Base-by-base conservation (phyloP, 108 stramenopile genomes). In the Fistulifera pelliculosa region DNA sequence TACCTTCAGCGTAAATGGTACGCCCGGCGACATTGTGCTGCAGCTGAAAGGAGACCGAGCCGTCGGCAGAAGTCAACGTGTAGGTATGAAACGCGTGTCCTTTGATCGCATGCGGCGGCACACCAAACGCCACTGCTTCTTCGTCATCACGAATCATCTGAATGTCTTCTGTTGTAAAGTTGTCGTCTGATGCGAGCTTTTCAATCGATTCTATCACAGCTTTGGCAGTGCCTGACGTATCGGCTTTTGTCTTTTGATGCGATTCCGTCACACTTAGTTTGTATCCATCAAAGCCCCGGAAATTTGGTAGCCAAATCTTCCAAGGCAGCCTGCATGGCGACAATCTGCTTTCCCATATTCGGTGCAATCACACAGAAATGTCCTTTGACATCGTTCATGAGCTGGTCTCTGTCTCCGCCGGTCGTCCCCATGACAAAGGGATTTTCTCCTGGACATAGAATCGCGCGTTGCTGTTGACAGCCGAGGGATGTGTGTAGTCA, bases 301-400 rank as follows among this genome's bases (percentile, higher is more conserved):
- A 93, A 99, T 27, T 87, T 83, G 41, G 41, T 54, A 3, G 95
- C 92, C 75, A 94, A 77, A 50, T 81, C 75, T 64, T 94, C 94
- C 56, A 99, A 60, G 15, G 87, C 94, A 22, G 93, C 77, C 68
- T 99, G 94, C 71, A 98, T 79, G n/a, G 98, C 98, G 13, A 98
- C 98, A 70, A 99, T 97, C 69, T 97, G 96, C 70, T 99, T 99
- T 22, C 87, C 95, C 98, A 99, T 99, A 69, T 99, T 99, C 39
- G 96, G 98, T 12, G 98, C 98, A 73, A 99, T 95, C 4, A 99
- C 91, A 38, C 94, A 95, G 60, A 84, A 94, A 58, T 86, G 81
- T 17, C 66, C 61, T 6, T 79, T 56, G 27, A 94, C 77, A 49
- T 88, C 90, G 1, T 64, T 45, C 61, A 78, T 60, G 1, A 98